A percentile compares a stretch with the other conserved stretches of the same genome.
These are phyloP conservation scores for Persicaria maculosa DNA, from an alignment of 148 eudicot genomes.

Conservation along the genomic window DNA sequence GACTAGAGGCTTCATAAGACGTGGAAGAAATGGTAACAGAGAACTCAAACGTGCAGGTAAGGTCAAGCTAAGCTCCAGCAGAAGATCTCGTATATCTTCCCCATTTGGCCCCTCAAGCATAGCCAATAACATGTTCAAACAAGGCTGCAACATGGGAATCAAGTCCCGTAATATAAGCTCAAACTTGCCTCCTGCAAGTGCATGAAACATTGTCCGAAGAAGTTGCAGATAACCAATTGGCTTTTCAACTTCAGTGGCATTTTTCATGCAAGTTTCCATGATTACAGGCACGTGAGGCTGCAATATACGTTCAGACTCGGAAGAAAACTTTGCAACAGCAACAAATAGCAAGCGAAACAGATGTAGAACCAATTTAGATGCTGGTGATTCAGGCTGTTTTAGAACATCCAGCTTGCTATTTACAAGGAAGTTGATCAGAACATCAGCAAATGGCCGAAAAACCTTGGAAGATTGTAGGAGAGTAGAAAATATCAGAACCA, in stretches of 20 bases:
- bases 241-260: constrained; percentile 79
- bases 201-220: constrained; percentile 92
- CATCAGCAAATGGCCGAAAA: constrained; percentile 85
- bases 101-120: constrained; percentile 96
- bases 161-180: constrained; percentile 85
- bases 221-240: constrained; percentile 90
- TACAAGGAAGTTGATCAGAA: constrained; percentile 86
- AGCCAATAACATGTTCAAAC: constrained; percentile 88
- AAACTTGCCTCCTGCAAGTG: constrained; percentile 95
- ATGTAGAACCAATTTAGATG: constrained; percentile 87
- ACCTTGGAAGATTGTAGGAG: constrained; percentile 72
- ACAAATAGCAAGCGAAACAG: constrained; percentile 72
- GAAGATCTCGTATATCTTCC: constrained; percentile 84
- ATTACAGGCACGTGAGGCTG: constrained; percentile 93
- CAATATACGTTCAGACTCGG: constrained; percentile 90
- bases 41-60: constrained; percentile 96
- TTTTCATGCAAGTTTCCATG: constrained; percentile 93
- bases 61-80: constrained; percentile 84
- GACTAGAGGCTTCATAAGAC: constrained; percentile 97
- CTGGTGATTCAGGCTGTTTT: constrained; percentile 88
- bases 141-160: constrained; percentile 70
- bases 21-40: constrained; percentile 82
- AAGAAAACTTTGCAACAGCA: constrained; percentile 79
- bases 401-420: constrained; percentile 90
- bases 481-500: constrained; percentile 72